Evolutionary conservation across 1,284 basidiomycete genomes (phyloP).

Genomic region (Vanrija sp.): DNA sequence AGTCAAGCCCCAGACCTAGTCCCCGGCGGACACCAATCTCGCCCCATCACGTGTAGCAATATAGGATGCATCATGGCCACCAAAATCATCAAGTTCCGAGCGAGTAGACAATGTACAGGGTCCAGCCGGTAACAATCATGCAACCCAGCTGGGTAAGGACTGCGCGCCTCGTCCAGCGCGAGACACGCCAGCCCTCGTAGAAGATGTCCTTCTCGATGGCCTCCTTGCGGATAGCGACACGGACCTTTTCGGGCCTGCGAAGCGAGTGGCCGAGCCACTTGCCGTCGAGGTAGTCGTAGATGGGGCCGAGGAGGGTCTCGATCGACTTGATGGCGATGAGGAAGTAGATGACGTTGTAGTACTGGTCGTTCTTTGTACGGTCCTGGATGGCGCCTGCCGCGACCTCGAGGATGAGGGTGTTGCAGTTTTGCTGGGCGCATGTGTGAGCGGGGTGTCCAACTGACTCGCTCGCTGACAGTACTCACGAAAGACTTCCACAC

Average conservation of each 20-base stretch:
- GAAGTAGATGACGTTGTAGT: slow-evolving; percentile 47
- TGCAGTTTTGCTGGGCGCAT: slow-evolving; percentile 12
- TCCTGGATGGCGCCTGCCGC: slow-evolving; percentile 50
- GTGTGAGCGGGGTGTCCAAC: background rate
- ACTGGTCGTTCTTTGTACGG: slow-evolving; percentile 33
- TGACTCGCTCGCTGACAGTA: background rate
- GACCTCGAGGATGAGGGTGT: slow-evolving; percentile 42
- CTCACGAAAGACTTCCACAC: slow-evolving; percentile 48
- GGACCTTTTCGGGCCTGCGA: slow-evolving; percentile 34
- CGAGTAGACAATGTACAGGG: slow-evolving; percentile 34
- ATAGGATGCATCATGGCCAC: no score
- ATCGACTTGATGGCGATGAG: slow-evolving; percentile 50
- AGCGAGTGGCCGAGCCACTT: slow-evolving; percentile 43
- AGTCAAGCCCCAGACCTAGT: no score
- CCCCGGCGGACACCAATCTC: no score
- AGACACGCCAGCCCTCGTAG: slow-evolving; percentile 23
- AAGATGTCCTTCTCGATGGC: slow-evolving; percentile 11
- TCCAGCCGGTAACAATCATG: background rate
- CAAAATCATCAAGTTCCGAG: slow-evolving; percentile 16
- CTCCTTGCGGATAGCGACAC: slow-evolving; percentile 27
- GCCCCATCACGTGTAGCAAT: no score
- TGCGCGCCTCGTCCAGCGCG: background rate
- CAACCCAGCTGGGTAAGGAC: background rate
- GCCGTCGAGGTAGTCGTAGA: slow-evolving; percentile 42
- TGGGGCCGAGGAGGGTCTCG: slow-evolving; percentile 42